Conservation (phyloP, 2,329 filamentous ascomycete species). For the Teratosphaeria destructans region DNA sequence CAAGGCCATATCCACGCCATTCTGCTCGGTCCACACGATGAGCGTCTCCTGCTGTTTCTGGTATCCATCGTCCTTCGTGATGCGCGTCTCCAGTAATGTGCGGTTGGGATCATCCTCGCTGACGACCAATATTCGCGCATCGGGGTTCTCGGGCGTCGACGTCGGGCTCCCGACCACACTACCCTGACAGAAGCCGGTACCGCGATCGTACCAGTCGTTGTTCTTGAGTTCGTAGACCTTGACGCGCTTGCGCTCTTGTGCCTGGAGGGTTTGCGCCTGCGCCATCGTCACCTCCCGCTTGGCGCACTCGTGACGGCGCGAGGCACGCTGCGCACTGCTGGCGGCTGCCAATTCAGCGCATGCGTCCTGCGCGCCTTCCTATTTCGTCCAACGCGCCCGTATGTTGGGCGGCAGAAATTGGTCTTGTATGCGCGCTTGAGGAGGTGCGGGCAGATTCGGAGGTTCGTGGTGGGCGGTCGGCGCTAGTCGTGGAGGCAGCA, state of each 20-base stretch:
- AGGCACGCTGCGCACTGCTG: slow-evolving; percentile 1
- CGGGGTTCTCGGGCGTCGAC: slow-evolving; percentile 47
- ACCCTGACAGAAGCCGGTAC: slow-evolving; percentile 89
- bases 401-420: neutral
- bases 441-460: neutral
- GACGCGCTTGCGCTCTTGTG: slow-evolving; percentile 56
- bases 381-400: neutral
- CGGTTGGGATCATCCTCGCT: slow-evolving; percentile 85
- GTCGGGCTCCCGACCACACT: slow-evolving; percentile 46
- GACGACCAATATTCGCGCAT: slow-evolving; percentile 79
- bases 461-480: neutral
- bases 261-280: slow-evolving; percentile 18
- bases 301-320: slow-evolving; percentile 1
- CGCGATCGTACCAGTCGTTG: slow-evolving; percentile 98
- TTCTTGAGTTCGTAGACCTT: slow-evolving; percentile 98
- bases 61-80: slow-evolving; percentile 89
- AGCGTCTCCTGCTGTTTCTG: slow-evolving; percentile 98
- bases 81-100: slow-evolving; percentile 76
- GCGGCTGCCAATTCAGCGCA: neutral
- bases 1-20: slow-evolving; percentile 88
- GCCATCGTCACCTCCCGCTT: neutral
- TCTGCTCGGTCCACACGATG: slow-evolving; percentile 94
- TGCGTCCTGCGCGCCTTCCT: neutral
- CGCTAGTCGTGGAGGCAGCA: neutral
- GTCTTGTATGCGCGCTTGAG: neutral